A percentile compares a stretch with the other conserved stretches of the same genome.
Evolutionary conservation across 1,284 basidiomycete genomes (phyloP).

Genomic region (Cryptococcus sp.): DNA sequence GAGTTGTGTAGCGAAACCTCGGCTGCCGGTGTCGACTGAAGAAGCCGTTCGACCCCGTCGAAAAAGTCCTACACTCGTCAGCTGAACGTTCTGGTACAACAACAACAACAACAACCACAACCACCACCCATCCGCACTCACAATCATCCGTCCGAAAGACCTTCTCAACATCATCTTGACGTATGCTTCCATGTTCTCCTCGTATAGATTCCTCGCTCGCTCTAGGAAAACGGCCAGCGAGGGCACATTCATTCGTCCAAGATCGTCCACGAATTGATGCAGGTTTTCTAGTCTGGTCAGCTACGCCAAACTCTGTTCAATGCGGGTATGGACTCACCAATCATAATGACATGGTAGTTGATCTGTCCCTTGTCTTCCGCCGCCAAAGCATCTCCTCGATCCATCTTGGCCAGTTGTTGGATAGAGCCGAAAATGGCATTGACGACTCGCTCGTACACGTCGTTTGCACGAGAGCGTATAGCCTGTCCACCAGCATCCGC

Average conservation of each 20-base stretch:
- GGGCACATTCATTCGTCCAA: constrained; percentile 55
- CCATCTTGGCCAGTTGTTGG: constrained; percentile 90
- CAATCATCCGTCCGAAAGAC: constrained; percentile 81
- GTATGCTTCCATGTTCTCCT: constrained; percentile 79
- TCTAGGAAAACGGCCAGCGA: constrained; percentile 65
- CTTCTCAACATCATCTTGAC: constrained; percentile 80
- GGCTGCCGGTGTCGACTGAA: constrained; percentile 71
- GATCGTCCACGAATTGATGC: constrained; percentile 84
- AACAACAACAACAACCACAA: too few species aligned
- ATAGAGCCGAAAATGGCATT: constrained; percentile 84
- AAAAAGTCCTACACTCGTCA: constrained; percentile 71
- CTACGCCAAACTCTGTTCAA: background rate
- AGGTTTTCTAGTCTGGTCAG: constrained; percentile 71
- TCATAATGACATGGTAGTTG: constrained; percentile 91
- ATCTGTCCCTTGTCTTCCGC: constrained; percentile 93
- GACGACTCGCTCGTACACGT: constrained; percentile 80
- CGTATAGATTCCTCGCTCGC: constrained; percentile 75
- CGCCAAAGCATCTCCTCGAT: constrained; percentile 56
- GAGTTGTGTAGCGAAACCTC: constrained; percentile 72
- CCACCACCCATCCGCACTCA: constrained; percentile 51
- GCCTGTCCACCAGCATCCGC: constrained; percentile 67
- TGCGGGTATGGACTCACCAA: constrained; percentile 59
- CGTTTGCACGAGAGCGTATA: constrained; percentile 71
- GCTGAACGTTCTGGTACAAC: background rate
- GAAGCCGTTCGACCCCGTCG: constrained; percentile 78